phyloP scores from a whole-genome alignment of 176 grass and related monocot genomes.

The Oryza meyeriana region DNA sequence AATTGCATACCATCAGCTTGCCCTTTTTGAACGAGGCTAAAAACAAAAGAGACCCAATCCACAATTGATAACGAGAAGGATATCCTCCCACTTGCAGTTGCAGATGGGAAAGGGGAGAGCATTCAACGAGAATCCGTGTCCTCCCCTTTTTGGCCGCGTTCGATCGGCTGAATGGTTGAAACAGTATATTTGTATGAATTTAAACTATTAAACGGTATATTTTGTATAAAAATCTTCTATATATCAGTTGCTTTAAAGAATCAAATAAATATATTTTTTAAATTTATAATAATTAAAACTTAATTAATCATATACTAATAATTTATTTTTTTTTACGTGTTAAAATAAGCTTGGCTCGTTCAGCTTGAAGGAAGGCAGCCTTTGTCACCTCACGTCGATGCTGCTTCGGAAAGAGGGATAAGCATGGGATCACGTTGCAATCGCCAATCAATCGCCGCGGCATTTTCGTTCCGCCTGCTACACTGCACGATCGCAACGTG shows the following conservation, averaged over 20 bases:
- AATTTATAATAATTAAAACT: no score
- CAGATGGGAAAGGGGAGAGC: neutral
- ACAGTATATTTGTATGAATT: no score
- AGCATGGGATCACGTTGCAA: neutral
- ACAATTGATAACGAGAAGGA: neutral
- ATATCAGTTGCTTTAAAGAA: no score
- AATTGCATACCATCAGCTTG: neutral
- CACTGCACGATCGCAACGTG: neutral
- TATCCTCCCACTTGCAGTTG: neutral
- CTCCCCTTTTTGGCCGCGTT: no score
- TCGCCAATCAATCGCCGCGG: neutral
- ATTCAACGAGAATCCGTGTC: constrained; percentile 1
- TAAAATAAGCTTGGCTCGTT: no score
- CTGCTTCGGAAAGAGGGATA: neutral
- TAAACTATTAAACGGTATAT: no score
- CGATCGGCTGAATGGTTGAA: no score
- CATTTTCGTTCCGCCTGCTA: neutral
- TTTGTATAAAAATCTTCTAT: no score
- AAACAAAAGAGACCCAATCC: neutral
- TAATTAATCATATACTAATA: no score
- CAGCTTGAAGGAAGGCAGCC: no score
- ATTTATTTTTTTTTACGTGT: no score
- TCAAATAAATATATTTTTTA: no score
- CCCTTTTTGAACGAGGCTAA: neutral
- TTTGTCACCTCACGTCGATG: neutral